Conservation (phyloP, 805 yeast species). For the Candida fluviatilis region DNA sequence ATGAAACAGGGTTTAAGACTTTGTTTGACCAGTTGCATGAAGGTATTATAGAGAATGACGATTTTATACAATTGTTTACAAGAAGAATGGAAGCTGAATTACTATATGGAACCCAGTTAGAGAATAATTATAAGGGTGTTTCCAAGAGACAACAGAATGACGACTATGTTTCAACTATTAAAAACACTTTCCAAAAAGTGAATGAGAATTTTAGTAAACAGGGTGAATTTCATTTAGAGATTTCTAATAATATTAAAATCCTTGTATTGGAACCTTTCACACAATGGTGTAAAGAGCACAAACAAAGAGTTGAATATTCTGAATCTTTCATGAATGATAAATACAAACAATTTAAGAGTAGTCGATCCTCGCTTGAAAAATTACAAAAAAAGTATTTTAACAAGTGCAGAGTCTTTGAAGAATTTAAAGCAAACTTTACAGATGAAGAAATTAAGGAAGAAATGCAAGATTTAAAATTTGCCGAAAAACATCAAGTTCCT, state of each 20-base stretch:
- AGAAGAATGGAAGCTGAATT: conserved; percentile 72
- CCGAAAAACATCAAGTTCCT: conserved; percentile 10
- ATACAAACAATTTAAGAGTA: conserved; percentile 48
- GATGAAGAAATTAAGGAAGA: conserved; percentile 40
- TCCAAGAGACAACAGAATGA: conserved; percentile 42
- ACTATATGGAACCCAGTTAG: conserved; percentile 55
- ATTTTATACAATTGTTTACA: conserved; percentile 60
- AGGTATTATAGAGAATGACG: conserved; percentile 69
- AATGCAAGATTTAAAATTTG: conserved; percentile 17
- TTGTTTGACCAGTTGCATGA: conserved; percentile 51
- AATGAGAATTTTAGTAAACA: conserved; percentile 52
- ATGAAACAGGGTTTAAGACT: conserved; percentile 47
- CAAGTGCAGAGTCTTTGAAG: conserved; percentile 72
- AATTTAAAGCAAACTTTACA: conserved; percentile 45
- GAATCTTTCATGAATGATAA: conserved; percentile 50
- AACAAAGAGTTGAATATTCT: conserved; percentile 58
- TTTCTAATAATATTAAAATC: conserved; percentile 57
- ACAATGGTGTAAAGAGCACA: conserved; percentile 73
- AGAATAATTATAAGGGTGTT: conserved; percentile 33
- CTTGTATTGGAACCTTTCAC: conserved; percentile 68
- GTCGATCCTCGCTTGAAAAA: conserved; percentile 45
- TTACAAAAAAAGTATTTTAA: conserved; percentile 69
- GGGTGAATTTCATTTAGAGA: conserved; percentile 53
- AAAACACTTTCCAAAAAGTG: conserved; percentile 58
- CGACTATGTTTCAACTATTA: conserved; percentile 60